Percentiles rank a stretch among this genome's conserved stretches.
Conservation (phyloP, 225 moss, liverwort and hornwort genomes). For the Marchantia polymorpha region DNA sequence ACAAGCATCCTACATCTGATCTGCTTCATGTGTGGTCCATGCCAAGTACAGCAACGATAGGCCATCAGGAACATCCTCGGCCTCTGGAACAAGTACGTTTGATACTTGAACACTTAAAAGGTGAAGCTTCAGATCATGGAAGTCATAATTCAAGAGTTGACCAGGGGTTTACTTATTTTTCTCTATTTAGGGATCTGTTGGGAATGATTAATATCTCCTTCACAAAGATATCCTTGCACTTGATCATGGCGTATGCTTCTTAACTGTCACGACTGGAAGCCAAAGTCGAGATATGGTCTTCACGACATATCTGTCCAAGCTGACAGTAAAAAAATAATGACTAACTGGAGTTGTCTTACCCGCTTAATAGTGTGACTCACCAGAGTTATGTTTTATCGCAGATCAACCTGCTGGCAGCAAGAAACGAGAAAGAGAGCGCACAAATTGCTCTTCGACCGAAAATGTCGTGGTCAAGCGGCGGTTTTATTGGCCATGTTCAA, state of each 20-base stretch:
- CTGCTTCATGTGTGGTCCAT: conserved; percentile 80
- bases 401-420: conserved; percentile 68
- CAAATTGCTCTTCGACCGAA: conserved; percentile 84
- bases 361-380: background rate
- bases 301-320: no score
- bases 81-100: conserved; percentile 61
- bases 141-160: background rate
- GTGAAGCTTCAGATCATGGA: no score
- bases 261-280: no score
- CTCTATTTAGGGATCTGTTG: no score
- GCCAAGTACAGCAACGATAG: conserved; percentile 80
- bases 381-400: background rate
- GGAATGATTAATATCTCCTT: no score
- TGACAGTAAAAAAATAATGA: no score
- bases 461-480: conserved; percentile 67
- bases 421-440: conserved; percentile 81
- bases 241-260: no score
- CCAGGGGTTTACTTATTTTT: background rate
- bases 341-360: no score
- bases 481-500: conserved; percentile 71
- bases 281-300: no score
- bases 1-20: conserved; percentile 56
- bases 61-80: conserved; percentile 83
- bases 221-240: no score
- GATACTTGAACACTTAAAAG: background rate